These are phyloP conservation scores for Petunia hybrid DNA, from an alignment of 305 asterid species.

Conservation along the genomic window DNA sequence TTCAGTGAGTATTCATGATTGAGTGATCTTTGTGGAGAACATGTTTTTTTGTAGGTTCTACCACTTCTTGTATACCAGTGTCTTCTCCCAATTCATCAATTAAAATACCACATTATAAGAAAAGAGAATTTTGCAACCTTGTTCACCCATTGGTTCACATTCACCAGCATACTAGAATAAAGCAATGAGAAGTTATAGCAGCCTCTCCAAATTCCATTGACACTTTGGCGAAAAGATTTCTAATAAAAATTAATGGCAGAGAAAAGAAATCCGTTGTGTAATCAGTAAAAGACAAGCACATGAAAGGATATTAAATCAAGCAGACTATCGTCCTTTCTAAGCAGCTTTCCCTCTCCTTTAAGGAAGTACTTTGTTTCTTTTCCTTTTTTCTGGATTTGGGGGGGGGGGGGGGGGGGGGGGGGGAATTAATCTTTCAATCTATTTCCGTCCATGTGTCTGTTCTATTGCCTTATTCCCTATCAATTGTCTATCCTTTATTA, in stretches of 20 bases:
- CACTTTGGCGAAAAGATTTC: background rate
- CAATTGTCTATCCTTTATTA: background rate
- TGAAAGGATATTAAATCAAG: slow-evolving; percentile 12
- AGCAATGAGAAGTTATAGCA: background rate
- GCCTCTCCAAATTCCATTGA: background rate
- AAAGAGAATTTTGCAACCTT: background rate
- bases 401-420: too few species aligned
- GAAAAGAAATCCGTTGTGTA: background rate
- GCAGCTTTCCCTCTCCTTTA: background rate
- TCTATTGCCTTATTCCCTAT: background rate
- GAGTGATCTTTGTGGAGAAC: background rate
- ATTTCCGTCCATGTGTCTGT: background rate
- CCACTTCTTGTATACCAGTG: slow-evolving; percentile 4
- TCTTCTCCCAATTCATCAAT: background rate
- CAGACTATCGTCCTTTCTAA: background rate
- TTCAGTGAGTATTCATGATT: background rate
- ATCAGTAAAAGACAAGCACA: background rate
- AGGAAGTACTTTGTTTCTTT: too few species aligned
- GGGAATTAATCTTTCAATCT: background rate
- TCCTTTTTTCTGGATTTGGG: too few species aligned
- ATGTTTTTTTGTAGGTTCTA: slow-evolving; percentile 10
- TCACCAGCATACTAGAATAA: background rate
- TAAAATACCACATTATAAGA: background rate
- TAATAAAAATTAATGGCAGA: background rate
- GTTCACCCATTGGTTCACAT: background rate